A percentile compares a stretch with the other conserved stretches of the same genome.
Conservation (phyloP, 2,329 filamentous ascomycete genomes). For the Cercospora sp. region DNA sequence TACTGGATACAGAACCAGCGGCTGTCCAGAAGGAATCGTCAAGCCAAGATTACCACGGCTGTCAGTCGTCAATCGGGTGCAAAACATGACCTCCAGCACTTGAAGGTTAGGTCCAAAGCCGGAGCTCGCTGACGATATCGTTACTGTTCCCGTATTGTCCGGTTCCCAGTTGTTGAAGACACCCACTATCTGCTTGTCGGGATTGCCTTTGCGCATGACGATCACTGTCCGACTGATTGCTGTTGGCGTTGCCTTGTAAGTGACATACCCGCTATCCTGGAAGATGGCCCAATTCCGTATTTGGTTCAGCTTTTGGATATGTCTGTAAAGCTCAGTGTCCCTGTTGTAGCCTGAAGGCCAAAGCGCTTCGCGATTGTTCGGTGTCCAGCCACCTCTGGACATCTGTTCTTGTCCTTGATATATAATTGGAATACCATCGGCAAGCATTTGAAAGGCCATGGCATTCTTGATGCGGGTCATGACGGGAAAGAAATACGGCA, state of each 20-base stretch:
- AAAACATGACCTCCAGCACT: slow-evolving; percentile 48
- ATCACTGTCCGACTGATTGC: slow-evolving; percentile 45
- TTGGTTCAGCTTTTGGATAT: slow-evolving; percentile 48
- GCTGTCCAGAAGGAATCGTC: slow-evolving; percentile 16
- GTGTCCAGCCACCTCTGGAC: slow-evolving; percentile 42
- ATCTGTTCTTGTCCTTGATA: slow-evolving; percentile 67
- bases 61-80: slow-evolving; percentile 47
- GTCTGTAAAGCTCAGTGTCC: slow-evolving; percentile 44
- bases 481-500: slow-evolving; percentile 52
- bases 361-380: slow-evolving; percentile 42
- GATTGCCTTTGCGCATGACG: slow-evolving; percentile 48
- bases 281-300: slow-evolving; percentile 50
- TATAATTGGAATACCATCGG: slow-evolving; percentile 62
- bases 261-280: slow-evolving; percentile 42
- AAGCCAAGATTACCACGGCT: slow-evolving; percentile 45
- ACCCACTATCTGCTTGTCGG: slow-evolving; percentile 41
- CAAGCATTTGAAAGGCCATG: slow-evolving; percentile 60
- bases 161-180: slow-evolving; percentile 36
- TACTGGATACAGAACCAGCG: slow-evolving; percentile 24
- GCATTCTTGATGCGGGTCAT: slow-evolving; percentile 59
- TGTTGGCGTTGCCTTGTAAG: slow-evolving; percentile 42
- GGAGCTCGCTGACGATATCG: slow-evolving; percentile 34
- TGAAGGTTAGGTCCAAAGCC: slow-evolving; percentile 31
- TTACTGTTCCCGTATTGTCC: slow-evolving; percentile 21
- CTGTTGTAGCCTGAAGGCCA: slow-evolving; percentile 44